These are phyloP conservation scores for Daldinia grandis DNA, from an alignment of 495 filamentous ascomycete species.

Conservation along the genomic window DNA sequence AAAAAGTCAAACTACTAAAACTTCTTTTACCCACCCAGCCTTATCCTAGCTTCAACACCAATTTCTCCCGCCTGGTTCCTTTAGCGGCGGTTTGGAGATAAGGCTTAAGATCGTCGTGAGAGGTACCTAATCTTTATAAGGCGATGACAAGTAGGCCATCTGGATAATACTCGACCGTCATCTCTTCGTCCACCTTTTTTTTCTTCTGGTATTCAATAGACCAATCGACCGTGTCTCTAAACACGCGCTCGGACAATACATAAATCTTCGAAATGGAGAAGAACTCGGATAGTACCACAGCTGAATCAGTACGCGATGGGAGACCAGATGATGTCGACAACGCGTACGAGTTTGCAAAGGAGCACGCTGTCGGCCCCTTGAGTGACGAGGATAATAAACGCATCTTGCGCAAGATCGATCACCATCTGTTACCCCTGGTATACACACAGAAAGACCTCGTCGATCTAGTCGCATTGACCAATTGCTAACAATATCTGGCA, in stretches of 20 bases:
- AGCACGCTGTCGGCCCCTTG: constrained; percentile 45
- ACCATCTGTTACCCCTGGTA: constrained; percentile 61
- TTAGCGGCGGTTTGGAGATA: not conserved
- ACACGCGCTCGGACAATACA: not conserved
- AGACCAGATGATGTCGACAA: constrained; percentile 48
- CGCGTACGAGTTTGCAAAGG: constrained; percentile 53
- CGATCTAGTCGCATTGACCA: not conserved
- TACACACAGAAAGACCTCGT: not conserved
- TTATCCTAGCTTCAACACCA: not conserved
- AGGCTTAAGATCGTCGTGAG: not conserved
- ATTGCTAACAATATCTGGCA: constrained; percentile 27
- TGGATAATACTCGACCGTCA: not conserved
- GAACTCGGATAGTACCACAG: constrained; percentile 9
- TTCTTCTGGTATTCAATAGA: not conserved
- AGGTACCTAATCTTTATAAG: constrained; percentile 1
- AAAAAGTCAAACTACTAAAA: not conserved
- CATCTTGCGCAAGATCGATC: constrained; percentile 64
- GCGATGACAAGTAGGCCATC: not conserved
- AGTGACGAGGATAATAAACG: constrained; percentile 55
- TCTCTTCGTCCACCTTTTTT: not conserved
- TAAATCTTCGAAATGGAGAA: constrained; percentile 23
- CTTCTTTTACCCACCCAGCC: not conserved
- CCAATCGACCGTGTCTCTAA: not conserved
- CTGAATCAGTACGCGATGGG: constrained; percentile 16
- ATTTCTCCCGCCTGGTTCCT: not conserved